Evolutionary conservation across 2,329 filamentous ascomycete genomes (phyloP).

Genomic region (Phialocephala sp.): DNA sequence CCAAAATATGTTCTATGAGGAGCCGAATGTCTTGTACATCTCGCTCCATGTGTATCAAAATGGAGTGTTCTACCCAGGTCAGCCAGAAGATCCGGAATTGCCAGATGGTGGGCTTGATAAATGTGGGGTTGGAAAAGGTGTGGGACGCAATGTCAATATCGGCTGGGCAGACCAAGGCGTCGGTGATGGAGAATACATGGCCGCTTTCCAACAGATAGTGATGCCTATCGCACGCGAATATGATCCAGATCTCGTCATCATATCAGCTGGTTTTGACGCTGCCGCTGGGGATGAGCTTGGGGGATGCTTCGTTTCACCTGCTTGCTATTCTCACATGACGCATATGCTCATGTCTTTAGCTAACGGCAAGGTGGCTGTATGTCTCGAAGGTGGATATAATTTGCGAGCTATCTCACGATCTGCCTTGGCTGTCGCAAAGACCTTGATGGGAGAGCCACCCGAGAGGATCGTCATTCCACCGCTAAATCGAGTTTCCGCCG

Average conservation of each 20-base stretch:
- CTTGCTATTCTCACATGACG: slow-evolving; percentile 97
- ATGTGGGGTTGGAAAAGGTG: slow-evolving; percentile 59
- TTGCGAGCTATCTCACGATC: slow-evolving; percentile 91
- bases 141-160: slow-evolving; percentile 70
- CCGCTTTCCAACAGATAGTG: slow-evolving; percentile 92
- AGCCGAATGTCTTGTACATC: slow-evolving; percentile 94
- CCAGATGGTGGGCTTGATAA: slow-evolving; percentile 67
- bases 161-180: slow-evolving; percentile 76
- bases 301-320: slow-evolving; percentile 87
- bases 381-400: slow-evolving; percentile 95
- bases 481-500: slow-evolving; percentile 62
- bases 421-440: slow-evolving; percentile 87
- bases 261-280: slow-evolving; percentile 95
- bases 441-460: slow-evolving; percentile 94
- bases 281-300: slow-evolving; percentile 92
- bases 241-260: slow-evolving; percentile 90
- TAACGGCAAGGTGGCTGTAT: slow-evolving; percentile 86
- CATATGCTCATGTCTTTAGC: slow-evolving; percentile 98
- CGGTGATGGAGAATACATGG: slow-evolving; percentile 96
- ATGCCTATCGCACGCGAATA: slow-evolving; percentile 97
- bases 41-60: slow-evolving; percentile 89
- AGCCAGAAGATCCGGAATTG: slow-evolving; percentile 63
- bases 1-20: slow-evolving; percentile 93
- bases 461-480: slow-evolving; percentile 61
- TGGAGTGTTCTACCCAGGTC: slow-evolving; percentile 83